Conservation (phyloP, 2,329 filamentous ascomycete genomes). For the Ilyonectria mors-panacis region DNA sequence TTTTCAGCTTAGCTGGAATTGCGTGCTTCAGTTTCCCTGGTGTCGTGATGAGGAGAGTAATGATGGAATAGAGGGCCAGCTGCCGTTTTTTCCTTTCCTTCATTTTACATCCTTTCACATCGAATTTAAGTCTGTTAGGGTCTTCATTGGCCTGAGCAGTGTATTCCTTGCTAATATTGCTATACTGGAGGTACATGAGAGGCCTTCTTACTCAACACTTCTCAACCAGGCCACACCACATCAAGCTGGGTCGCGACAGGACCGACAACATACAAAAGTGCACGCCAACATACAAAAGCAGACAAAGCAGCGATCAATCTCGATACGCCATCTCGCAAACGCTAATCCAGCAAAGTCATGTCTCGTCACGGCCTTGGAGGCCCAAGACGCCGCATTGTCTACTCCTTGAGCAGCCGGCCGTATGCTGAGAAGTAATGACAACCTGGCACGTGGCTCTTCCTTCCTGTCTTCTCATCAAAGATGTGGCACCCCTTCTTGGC, state of each 20-base stretch:
- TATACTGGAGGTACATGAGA: constrained; percentile 28
- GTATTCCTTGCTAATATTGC: constrained; percentile 39
- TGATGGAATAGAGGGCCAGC: constrained; percentile 20
- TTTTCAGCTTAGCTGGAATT: constrained; percentile 10
- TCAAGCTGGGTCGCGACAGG: constrained; percentile 22
- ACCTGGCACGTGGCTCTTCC: constrained; percentile 78
- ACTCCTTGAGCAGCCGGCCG: constrained; percentile 63
- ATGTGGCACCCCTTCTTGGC: constrained; percentile 86
- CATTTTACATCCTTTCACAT: constrained; percentile 40
- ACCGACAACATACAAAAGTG: neutral
- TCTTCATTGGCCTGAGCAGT: constrained; percentile 33
- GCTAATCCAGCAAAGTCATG: constrained; percentile 41
- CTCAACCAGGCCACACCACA: constrained; percentile 16
- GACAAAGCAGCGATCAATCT: constrained; percentile 25
- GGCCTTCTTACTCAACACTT: constrained; percentile 1
- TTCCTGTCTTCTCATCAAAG: constrained; percentile 84
- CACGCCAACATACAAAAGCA: constrained; percentile 22
- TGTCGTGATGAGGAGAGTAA: constrained; percentile 8
- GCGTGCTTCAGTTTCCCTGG: constrained; percentile 3
- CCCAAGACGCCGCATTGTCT: constrained; percentile 23
- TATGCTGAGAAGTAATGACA: constrained; percentile 80
- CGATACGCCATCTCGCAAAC: constrained; percentile 24
- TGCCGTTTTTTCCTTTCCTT: constrained; percentile 24
- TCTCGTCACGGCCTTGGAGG: constrained; percentile 36
- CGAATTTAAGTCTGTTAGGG: constrained; percentile 36